phyloP scores from a whole-genome alignment of 495 filamentous ascomycete genomes.

The Aspergillus olivimuriae region DNA sequence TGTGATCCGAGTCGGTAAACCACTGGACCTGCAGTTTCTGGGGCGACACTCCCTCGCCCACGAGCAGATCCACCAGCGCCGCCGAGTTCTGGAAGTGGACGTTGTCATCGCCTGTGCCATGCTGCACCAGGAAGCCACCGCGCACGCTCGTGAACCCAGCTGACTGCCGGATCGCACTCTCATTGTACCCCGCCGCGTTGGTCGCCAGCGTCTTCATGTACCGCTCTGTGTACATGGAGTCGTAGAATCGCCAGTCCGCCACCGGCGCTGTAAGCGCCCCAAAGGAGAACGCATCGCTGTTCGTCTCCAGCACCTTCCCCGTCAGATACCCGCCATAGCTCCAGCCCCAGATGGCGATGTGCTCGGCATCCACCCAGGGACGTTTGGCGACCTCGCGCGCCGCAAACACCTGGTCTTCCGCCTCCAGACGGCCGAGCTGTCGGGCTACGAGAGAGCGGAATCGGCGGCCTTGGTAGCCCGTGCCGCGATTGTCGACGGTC shows the following conservation, averaged over 20 bases:
- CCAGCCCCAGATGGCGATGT: constrained; percentile 19
- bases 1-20: constrained; percentile 18
- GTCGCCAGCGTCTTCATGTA: constrained; percentile 16
- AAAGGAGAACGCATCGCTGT: constrained; percentile 11
- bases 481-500: constrained; percentile 17
- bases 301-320: constrained; percentile 14
- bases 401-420: constrained; percentile 14
- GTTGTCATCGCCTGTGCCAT: constrained; percentile 18
- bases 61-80: constrained; percentile 12
- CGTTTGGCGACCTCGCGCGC: constrained; percentile 9
- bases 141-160: constrained; percentile 12
- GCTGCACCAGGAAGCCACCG: constrained; percentile 15
- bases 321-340: constrained; percentile 16
- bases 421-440: constrained; percentile 12
- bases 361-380: constrained; percentile 9
- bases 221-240: constrained; percentile 18
- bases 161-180: constrained; percentile 9
- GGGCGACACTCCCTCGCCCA: constrained; percentile 10
- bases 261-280: constrained; percentile 15
- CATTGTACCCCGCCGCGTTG: constrained; percentile 11
- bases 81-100: constrained; percentile 18
- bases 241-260: constrained; percentile 16
- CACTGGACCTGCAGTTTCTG: constrained; percentile 14
- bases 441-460: constrained; percentile 12
- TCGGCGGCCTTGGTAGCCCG: constrained; percentile 12